Conservation (phyloP, 441 rosid species). For the Croton laevigatus region DNA sequence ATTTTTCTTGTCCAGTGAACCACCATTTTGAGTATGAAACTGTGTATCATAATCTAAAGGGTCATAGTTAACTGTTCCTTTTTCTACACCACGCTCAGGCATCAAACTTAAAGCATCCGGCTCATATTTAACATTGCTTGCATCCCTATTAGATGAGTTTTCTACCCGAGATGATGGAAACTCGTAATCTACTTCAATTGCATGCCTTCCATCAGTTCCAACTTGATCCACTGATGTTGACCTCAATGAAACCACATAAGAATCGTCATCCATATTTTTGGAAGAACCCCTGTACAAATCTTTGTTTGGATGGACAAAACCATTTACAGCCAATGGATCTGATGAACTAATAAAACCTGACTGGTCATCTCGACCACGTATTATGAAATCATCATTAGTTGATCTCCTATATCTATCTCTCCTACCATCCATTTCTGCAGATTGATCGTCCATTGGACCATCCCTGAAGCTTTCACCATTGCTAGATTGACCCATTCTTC, state of each 20-base stretch:
- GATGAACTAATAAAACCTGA: constrained; percentile 36
- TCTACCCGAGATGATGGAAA: constrained; percentile 45
- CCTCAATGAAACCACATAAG: constrained; percentile 67
- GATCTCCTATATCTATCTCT: constrained; percentile 42
- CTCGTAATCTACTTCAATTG: constrained; percentile 65
- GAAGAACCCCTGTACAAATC: constrained; percentile 44
- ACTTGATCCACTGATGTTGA: constrained; percentile 40
- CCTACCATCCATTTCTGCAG: constrained; percentile 41
- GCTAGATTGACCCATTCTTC: constrained; percentile 32
- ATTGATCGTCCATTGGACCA: constrained; percentile 41
- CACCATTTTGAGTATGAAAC: constrained; percentile 31
- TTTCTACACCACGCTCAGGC: constrained; percentile 69
- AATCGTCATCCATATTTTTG: constrained; percentile 59
- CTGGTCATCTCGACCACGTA: constrained; percentile 38
- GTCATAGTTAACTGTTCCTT: constrained; percentile 59
- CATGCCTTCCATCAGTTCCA: constrained; percentile 44
- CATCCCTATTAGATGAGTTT: constrained; percentile 32
- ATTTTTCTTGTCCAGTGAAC: constrained; percentile 41
- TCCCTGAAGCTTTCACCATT: constrained; percentile 38
- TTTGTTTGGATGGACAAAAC: constrained; percentile 48
- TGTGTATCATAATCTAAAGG: constrained; percentile 74
- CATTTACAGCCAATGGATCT: constrained; percentile 49
- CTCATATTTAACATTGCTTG: constrained; percentile 55
- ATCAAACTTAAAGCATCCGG: constrained; percentile 75
- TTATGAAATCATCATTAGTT: constrained; percentile 53